Evolutionary conservation across 2,329 filamentous ascomycete genomes (phyloP).

Genomic region (Polychaeton citri): DNA sequence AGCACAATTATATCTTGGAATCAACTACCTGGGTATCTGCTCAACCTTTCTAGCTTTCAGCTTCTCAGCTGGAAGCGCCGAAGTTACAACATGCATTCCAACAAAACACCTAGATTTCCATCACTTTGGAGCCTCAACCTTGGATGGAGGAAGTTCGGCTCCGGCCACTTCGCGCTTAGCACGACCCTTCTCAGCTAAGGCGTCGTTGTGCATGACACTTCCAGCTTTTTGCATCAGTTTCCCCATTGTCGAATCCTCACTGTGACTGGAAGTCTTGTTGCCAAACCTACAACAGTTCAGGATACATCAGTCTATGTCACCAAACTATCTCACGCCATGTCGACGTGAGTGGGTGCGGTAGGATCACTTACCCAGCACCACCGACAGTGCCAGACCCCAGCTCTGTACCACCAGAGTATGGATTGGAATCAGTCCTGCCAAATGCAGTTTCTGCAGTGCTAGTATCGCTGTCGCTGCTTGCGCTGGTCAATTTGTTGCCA

Average conservation of each 20-base stretch:
- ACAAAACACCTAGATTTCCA: too few relatives aligned
- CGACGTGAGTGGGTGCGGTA: too few relatives aligned
- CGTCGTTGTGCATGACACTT: constrained; percentile 33
- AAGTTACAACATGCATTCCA: too few relatives aligned
- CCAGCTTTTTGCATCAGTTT: constrained; percentile 49
- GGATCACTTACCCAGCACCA: constrained; percentile 1
- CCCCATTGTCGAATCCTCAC: constrained; percentile 36
- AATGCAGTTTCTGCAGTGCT: background rate
- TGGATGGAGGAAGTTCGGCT: too few relatives aligned
- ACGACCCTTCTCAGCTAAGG: constrained; percentile 36
- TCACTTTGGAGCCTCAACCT: too few relatives aligned
- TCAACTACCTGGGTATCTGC: too few relatives aligned
- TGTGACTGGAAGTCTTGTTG: constrained; percentile 5
- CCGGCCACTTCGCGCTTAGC: constrained; percentile 33
- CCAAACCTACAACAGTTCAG: constrained; percentile 1
- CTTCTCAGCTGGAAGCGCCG: too few relatives aligned
- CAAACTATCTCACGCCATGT: too few relatives aligned
- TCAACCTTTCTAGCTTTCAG: too few relatives aligned
- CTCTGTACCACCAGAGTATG: constrained; percentile 2
- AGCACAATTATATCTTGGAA: too few relatives aligned
- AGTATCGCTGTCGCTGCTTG: background rate
- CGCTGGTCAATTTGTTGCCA: background rate
- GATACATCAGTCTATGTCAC: background rate
- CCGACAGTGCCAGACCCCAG: constrained; percentile 6
- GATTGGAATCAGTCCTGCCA: background rate